Evolutionary conservation across 495 filamentous ascomycete species (phyloP).

Genomic region (Aspergillus biplanus): DNA sequence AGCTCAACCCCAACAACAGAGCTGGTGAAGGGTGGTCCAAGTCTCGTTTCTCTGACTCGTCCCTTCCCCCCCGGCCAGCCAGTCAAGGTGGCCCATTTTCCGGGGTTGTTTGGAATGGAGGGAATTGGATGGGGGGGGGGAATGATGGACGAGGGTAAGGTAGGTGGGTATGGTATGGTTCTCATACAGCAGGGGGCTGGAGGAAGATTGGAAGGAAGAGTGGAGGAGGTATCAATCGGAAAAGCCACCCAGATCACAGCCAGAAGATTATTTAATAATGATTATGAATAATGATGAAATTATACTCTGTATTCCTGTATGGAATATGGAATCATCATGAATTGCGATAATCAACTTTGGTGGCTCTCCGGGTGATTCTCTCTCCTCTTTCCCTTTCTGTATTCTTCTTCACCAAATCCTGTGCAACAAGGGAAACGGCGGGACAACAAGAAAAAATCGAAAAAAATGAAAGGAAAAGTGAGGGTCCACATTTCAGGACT

Average conservation of each 20-base stretch:
- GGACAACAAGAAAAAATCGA: conserved; percentile 6
- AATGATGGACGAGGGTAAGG: conserved; percentile 10
- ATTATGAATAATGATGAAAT: background rate
- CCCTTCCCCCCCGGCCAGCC: conserved; percentile 8
- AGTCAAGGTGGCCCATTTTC: conserved; percentile 14
- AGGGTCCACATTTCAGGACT: conserved; percentile 14
- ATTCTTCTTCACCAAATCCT: conserved; percentile 2
- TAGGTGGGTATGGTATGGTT: conserved; percentile 15
- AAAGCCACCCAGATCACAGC: conserved; percentile 24
- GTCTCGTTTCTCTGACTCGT: conserved; percentile 2
- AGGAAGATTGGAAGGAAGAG: conserved; percentile 2
- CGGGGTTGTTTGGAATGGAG: conserved; percentile 12
- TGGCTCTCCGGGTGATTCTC: conserved; percentile 8
- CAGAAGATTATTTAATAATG: conserved; percentile 11
- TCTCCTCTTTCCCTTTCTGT: conserved; percentile 9
- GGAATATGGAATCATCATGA: conserved; percentile 2
- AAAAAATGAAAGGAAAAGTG: conserved; percentile 13
- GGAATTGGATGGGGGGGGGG: conserved; percentile 8
- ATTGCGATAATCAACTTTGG: conserved; percentile 14
- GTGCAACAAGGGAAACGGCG: conserved; percentile 2
- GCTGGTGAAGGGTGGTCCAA: conserved; percentile 9
- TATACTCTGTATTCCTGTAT: no score
- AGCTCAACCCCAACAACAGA: conserved; percentile 26
- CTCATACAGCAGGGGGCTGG: conserved; percentile 23
- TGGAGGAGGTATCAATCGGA: conserved; percentile 2